Evolutionary conservation across 139 green algal species (phyloP), one percentile per base, ranked within the genome.

Genomic region (Diplosphaera chodatii): DNA sequence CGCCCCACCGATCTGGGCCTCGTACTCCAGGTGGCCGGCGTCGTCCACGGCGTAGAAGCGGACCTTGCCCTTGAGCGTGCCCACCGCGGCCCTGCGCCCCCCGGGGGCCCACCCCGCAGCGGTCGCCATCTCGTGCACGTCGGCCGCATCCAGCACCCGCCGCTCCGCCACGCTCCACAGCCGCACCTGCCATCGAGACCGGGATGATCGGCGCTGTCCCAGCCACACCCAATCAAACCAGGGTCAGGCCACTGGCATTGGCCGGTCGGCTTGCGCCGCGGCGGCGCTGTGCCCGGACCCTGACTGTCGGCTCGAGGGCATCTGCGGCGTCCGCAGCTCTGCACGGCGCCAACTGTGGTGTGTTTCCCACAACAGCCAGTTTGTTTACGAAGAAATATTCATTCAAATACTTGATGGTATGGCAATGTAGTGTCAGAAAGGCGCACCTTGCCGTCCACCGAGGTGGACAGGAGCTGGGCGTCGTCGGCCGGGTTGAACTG

Each of bases 91-190:
- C 8, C 79, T 73, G 33, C 64, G 66, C 6, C 88, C 91, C 48
- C 91, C 85, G 8, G 69, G 63, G 0, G 74, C 81, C 72, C 91
- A 97, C n/a, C 70, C 66, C 32, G 86, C 79, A 0, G 93, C 89
- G 0, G 93, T 98, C 32, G 97, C 84, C 88, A 97, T 93, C 79
- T 98, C 93, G 71, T 90, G 88, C 74, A 95, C 79, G 73, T 95
- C 84, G 33, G 87, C 85, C 64, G 77, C 91, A 64, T 86, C 84
- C 48, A 85, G 63, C 72, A 97, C 92, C 0, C 63, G 41, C 68
- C 86, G 77, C 66, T 94, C 87, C 1, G 91, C 83, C 30, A 97
- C 88, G 77, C 87, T 94, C 92, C 92, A 97, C 34, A 96, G 67
- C 33, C 92, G 81, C 40, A 93, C 68, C 84, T 87, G 71, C 63